These are phyloP conservation scores for Pecoramyces ruminantium DNA, from an alignment of 192 early-diverging fungal species.

Conservation along the genomic window DNA sequence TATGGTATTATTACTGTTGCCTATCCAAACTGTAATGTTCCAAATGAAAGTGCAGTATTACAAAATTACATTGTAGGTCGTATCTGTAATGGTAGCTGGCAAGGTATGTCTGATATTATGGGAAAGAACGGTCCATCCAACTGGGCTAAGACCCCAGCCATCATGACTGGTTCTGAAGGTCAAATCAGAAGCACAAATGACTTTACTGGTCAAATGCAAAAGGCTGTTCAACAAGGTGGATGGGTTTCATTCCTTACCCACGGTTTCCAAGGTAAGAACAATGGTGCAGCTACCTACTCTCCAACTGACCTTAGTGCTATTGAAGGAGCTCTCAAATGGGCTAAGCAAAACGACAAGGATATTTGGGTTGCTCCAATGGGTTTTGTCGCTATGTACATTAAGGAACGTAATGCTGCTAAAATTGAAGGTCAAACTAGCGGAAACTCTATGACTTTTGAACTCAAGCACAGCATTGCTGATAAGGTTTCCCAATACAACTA, in stretches of 20 bases:
- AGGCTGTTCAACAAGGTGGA: background rate
- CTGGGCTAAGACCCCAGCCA: background rate
- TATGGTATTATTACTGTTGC: background rate
- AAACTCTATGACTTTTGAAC: background rate
- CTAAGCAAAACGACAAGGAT: background rate
- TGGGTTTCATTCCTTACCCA: background rate
- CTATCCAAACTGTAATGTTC: background rate
- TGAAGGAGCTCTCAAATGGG: background rate
- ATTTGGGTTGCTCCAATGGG: background rate
- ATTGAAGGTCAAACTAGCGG: background rate
- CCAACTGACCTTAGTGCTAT: background rate
- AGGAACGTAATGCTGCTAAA: background rate
- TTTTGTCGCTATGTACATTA: background rate
- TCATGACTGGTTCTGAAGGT: background rate
- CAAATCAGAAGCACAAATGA: background rate
- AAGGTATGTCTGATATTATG: background rate
- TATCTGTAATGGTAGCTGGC: background rate
- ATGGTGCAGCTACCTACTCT: background rate
- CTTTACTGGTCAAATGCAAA: background rate
- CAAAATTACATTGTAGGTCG: background rate
- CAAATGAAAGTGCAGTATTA: background rate
- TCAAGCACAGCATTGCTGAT: background rate
- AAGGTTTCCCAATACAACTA: background rate
- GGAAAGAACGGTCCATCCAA: background rate
- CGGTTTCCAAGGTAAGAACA: background rate